Percentiles rank a stretch among this genome's conserved stretches.
Conservation (phyloP, 345 rosid genomes). For the Dipteronia dyeriana region DNA sequence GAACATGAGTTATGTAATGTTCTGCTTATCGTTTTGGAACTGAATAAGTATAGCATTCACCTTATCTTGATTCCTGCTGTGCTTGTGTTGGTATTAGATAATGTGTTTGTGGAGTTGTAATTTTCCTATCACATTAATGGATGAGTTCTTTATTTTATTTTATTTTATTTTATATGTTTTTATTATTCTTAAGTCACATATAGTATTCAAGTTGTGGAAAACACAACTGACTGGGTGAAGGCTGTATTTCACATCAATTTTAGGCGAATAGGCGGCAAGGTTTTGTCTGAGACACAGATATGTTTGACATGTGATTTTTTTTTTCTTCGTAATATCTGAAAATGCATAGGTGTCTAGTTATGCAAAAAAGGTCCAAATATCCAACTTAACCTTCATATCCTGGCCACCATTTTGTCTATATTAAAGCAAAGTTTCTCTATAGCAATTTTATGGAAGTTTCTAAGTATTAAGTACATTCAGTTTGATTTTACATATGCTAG, state of each 20-base stretch:
- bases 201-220: not conserved
- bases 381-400: not conserved
- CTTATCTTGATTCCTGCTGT: not conserved
- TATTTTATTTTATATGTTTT: no score
- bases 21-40: not conserved
- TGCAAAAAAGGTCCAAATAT: not conserved
- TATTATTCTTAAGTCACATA: not conserved
- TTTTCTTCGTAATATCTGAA: not conserved
- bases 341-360: not conserved
- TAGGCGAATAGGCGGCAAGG: not conserved
- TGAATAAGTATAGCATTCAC: not conserved
- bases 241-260: not conserved
- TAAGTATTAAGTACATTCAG: not conserved
- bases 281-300: not conserved
- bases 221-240: not conserved
- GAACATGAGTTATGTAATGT: not conserved
- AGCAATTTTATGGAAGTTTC: not conserved
- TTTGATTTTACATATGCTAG: conserved; percentile 11
- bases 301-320: not conserved
- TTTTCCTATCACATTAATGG: not conserved
- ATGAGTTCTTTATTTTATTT: not conserved
- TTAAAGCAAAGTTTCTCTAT: not conserved
- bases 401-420: not conserved
- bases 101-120: not conserved
- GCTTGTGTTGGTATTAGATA: not conserved